Percentiles rank a stretch among this genome's conserved stretches.
phyloP scores from a whole-genome alignment of 768 basidiomycete species.

The Phanerodontia chrysosporium region DNA sequence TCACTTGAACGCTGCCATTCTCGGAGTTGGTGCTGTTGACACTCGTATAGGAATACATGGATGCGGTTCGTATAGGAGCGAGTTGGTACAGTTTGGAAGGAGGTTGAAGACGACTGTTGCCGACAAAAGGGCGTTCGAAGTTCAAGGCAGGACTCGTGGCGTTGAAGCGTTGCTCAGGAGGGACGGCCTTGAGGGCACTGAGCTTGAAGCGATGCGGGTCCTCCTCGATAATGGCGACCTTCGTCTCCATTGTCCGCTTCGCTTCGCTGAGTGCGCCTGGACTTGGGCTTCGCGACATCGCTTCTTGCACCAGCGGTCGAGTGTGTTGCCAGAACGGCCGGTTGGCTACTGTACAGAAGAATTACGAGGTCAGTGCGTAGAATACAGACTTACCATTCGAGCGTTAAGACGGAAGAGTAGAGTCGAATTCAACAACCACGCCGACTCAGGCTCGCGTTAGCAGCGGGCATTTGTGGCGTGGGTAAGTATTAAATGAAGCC shows the following conservation, averaged over 20 bases:
- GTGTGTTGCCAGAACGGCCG: no score
- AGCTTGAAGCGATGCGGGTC: conserved; percentile 15
- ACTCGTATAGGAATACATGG: conserved; percentile 5
- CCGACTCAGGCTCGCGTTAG: no score
- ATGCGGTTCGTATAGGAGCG: conserved; percentile 2
- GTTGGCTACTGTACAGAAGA: no score
- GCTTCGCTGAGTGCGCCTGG: neutral
- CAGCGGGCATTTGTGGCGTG: no score
- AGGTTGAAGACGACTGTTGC: neutral
- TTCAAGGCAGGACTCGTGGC: conserved; percentile 3
- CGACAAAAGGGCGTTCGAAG: conserved; percentile 8
- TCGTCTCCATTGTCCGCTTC: conserved; percentile 16
- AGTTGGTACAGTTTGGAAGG: conserved; percentile 10
- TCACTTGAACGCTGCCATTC: neutral
- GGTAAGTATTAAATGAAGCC: no score
- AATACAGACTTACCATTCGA: no score
- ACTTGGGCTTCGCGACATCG: neutral
- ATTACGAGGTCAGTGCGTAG: no score
- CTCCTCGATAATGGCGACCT: conserved; percentile 14
- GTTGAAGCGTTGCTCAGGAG: neutral
- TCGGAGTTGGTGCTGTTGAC: neutral
- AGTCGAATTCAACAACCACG: no score
- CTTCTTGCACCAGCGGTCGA: no score
- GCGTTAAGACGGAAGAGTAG: no score
- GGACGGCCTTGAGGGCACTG: conserved; percentile 10